Conservation (phyloP, 1,284 basidiomycete species). For the Schizophyllum amplum region DNA sequence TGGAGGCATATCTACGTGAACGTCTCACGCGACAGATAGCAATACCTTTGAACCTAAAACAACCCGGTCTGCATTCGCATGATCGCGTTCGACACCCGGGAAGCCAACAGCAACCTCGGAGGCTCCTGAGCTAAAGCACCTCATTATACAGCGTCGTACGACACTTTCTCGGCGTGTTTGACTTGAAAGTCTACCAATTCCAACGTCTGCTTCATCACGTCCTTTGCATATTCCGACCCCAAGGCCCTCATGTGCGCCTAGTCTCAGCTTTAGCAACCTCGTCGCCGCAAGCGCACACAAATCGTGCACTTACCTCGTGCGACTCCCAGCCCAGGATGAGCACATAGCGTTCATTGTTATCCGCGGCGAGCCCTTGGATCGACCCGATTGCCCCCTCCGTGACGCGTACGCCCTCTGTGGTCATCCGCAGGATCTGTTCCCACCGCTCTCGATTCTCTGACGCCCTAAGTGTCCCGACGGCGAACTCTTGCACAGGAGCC, state of each 20-base stretch:
- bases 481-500: background rate
- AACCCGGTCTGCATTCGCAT: too few relatives aligned
- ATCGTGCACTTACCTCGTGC: background rate
- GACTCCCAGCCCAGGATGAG: background rate
- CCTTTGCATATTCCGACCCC: background rate
- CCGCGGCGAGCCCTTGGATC: background rate
- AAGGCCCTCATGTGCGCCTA: background rate
- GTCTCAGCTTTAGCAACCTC: background rate
- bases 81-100: too few relatives aligned
- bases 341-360: background rate
- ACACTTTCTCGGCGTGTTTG: background rate
- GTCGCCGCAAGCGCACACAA: background rate
- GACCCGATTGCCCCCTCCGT: background rate
- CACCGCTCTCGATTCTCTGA: background rate
- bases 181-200: background rate
- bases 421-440: background rate
- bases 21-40: too few relatives aligned
- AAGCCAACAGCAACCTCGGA: too few relatives aligned
- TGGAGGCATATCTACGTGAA: too few relatives aligned
- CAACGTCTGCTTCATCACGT: background rate
- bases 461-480: background rate
- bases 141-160: too few relatives aligned
- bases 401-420: background rate
- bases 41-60: too few relatives aligned
- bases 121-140: too few relatives aligned